phyloP scores from a whole-genome alignment of 805 yeast species.

The Nakazawaea holstii region DNA sequence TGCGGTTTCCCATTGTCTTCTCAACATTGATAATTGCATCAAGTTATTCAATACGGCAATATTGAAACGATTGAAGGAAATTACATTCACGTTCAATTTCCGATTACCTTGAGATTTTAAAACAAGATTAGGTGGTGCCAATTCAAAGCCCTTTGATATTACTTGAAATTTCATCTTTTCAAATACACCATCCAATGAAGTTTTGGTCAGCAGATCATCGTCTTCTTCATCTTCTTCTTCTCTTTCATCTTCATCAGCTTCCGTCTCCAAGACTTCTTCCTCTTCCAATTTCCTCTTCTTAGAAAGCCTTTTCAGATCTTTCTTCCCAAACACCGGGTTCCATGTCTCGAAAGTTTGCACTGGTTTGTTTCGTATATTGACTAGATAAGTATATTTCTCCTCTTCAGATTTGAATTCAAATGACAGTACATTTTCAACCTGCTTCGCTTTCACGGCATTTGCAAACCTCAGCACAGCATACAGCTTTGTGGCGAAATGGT shows the following conservation, averaged over 20 bases:
- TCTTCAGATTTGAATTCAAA: not conserved
- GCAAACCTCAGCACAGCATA: not conserved
- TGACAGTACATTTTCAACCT: not conserved
- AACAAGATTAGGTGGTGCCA: not conserved
- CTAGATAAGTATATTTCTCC: not conserved
- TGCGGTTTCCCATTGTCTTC: constrained; percentile 50
- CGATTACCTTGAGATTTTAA: too few relatives aligned
- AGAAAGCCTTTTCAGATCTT: not conserved
- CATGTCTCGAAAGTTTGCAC: constrained; percentile 6
- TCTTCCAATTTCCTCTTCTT: constrained; percentile 5
- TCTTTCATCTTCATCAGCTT: not conserved
- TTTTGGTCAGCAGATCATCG: too few relatives aligned
- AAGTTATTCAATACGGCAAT: constrained; percentile 32
- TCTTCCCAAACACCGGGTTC: not conserved
- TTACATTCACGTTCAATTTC: not conserved
- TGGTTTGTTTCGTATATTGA: not conserved
- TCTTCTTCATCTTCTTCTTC: not conserved
- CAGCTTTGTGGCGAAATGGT: too few relatives aligned
- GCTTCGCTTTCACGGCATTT: not conserved
- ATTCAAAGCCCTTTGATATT: not conserved
- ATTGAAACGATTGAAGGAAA: constrained; percentile 8
- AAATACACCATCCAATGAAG: not conserved
- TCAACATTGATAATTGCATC: constrained; percentile 42
- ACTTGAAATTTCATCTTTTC: not conserved
- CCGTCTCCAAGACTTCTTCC: not conserved